phyloP scores from a whole-genome alignment of 345 rosid species.

The Adansonia digitata region DNA sequence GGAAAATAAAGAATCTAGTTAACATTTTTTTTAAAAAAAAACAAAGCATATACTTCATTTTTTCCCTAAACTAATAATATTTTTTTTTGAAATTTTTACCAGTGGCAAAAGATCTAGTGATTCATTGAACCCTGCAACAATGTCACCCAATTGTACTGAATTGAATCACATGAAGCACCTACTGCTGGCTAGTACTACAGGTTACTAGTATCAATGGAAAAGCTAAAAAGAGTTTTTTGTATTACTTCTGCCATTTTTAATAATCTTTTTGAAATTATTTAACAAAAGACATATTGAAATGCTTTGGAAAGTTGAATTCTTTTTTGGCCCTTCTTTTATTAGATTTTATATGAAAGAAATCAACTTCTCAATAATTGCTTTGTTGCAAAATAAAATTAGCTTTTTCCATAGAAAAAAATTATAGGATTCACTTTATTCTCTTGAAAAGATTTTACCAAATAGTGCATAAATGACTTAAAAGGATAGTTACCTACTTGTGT shows the following conservation, averaged over 20 bases:
- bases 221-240: neutral
- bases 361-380: neutral
- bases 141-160: neutral
- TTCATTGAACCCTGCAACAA: neutral
- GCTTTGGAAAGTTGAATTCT: neutral
- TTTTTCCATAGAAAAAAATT: neutral
- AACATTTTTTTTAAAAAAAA: too few species aligned
- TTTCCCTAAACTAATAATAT: neutral
- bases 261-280: neutral
- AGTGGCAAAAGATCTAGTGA: neutral
- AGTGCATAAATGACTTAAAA: too few species aligned
- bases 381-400: neutral
- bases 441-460: too few species aligned
- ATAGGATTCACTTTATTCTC: too few species aligned
- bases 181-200: too few species aligned
- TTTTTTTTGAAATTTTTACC: neutral
- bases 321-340: neutral
- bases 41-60: neutral
- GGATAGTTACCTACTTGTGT: too few species aligned
- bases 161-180: too few species aligned
- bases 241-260: neutral
- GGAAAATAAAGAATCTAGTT: too few species aligned
- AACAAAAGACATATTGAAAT: neutral
- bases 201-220: too few species aligned
- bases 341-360: neutral